Percentiles rank a stretch among this genome's conserved stretches.
These are phyloP conservation scores for Melanomma pulvis-pyrius DNA, from an alignment of 495 filamentous ascomycete species.

Conservation along the genomic window DNA sequence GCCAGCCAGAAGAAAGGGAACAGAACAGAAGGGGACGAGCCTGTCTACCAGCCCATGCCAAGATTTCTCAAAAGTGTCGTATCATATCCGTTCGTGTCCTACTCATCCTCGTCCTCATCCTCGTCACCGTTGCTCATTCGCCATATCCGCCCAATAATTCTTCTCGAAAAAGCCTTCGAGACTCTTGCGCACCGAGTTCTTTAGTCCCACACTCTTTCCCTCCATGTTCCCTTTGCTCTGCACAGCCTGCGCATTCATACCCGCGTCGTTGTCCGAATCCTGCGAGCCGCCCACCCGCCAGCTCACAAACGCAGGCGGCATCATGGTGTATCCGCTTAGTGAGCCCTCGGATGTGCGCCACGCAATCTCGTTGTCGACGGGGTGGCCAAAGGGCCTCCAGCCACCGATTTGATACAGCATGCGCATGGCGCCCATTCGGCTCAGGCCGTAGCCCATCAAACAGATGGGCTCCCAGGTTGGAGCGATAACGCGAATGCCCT, in stretches of 20 bases:
- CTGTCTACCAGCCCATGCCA: neutral
- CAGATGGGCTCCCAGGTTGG: constrained; percentile 28
- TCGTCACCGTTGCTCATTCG: constrained; percentile 8
- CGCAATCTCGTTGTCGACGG: constrained; percentile 28
- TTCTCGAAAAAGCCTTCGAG: constrained; percentile 18
- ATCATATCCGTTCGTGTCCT: neutral
- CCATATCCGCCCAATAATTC: constrained; percentile 31
- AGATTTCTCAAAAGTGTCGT: neutral
- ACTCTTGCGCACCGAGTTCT: constrained; percentile 24
- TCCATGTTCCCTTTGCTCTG: constrained; percentile 7
- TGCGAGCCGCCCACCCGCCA: constrained; percentile 17
- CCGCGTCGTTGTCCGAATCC: constrained; percentile 29
- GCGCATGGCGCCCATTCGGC: constrained; percentile 30
- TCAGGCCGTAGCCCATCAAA: constrained; percentile 26
- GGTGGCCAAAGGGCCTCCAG: constrained; percentile 8
- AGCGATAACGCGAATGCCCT: constrained; percentile 15
- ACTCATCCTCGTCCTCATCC: no score
- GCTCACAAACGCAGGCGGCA: constrained; percentile 15
- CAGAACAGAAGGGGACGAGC: neutral
- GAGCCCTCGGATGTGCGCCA: constrained; percentile 18
- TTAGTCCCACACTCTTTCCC: constrained; percentile 17
- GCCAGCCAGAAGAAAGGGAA: neutral
- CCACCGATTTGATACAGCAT: constrained; percentile 34
- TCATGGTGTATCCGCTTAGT: constrained; percentile 29
- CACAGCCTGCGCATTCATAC: neutral